Conservation (phyloP, 148 eudicot species). For the Silene latifolia region DNA sequence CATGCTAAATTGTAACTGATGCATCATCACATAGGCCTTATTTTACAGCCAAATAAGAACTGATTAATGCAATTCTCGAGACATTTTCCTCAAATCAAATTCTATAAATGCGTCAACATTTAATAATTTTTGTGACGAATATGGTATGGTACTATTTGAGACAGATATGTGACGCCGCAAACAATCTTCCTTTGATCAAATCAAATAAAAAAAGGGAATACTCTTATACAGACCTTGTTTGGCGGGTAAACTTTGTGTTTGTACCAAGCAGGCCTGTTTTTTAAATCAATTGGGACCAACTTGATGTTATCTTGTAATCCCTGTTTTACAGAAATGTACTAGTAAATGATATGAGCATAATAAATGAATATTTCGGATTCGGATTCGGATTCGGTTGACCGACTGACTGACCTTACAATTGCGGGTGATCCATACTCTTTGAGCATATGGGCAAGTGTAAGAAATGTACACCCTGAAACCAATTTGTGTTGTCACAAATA, state of each 20-base stretch:
- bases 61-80: no score
- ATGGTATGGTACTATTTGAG: no score
- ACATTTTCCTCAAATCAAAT: no score
- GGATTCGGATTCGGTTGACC: neutral
- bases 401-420: constrained; percentile 54
- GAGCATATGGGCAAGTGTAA: constrained; percentile 79
- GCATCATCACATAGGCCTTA: constrained; percentile 77
- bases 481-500: no score
- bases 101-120: no score
- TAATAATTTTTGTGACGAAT: no score
- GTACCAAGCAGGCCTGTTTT: constrained; percentile 77
- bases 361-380: no score
- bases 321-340: constrained; percentile 28
- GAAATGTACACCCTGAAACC: constrained; percentile 57
- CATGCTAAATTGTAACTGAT: constrained; percentile 50
- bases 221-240: constrained; percentile 47
- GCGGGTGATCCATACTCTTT: constrained; percentile 68
- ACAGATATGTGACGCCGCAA: no score
- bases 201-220: constrained; percentile 37
- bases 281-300: constrained; percentile 70
- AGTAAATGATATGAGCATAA: no score
- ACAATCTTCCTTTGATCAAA: no score
- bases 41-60: no score
- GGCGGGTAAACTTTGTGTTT: constrained; percentile 68
- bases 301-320: constrained; percentile 67